Evolutionary conservation across 2,329 filamentous ascomycete genomes (phyloP), one percentile per base, ranked within the genome.

Genomic region (Penicillium rolfsii): DNA sequence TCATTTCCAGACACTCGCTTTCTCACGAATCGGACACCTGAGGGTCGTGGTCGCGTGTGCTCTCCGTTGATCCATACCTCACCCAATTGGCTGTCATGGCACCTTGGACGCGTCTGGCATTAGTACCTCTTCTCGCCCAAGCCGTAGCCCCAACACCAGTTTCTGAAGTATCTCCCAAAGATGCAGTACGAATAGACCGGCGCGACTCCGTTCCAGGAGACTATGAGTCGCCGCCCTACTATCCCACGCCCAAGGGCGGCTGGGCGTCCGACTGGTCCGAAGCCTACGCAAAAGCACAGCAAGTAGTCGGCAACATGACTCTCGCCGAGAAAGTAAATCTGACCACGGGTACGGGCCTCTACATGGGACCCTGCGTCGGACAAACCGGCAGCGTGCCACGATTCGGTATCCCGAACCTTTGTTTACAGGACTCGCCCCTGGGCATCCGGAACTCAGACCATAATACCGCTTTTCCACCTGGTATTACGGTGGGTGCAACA

Each of bases 241-340:
- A 92, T 72, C 90, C 90, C 22, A 81, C 89, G 8, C 90, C 89
- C 0, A 84, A 87, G 55, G 89, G 89, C 53, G 91, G 90, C 41
- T 93, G 90, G 87, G 78, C 83, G 0, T 77, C 83, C 5, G 84
- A 85, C 59, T 94, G 91, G 91, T 79, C 80, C 24, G 84, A 84
- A 19, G 89, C 89, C 67, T 94, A 93, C 71, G 78, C 78, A 55
- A 91, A 90, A 69, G 91, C 91, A 1, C 82, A 87, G 59, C 75
- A 80, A 3, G 75, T 93, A 14, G 90, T 94, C 16, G 84, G 86
- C 56, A 84, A 86, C 52, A 91, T 94, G 90, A 93, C 90, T 0
- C 76, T 94, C 58, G 90, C 89, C 1, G 91, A 93, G 73, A 94
- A 93, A 78, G 88, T 89, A 3, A 93, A 93, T 71, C 82, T 93